Percentiles rank a stretch among this genome's conserved stretches.
Conservation (phyloP, 75 land plant species). For the Isoetes taiwanensis region DNA sequence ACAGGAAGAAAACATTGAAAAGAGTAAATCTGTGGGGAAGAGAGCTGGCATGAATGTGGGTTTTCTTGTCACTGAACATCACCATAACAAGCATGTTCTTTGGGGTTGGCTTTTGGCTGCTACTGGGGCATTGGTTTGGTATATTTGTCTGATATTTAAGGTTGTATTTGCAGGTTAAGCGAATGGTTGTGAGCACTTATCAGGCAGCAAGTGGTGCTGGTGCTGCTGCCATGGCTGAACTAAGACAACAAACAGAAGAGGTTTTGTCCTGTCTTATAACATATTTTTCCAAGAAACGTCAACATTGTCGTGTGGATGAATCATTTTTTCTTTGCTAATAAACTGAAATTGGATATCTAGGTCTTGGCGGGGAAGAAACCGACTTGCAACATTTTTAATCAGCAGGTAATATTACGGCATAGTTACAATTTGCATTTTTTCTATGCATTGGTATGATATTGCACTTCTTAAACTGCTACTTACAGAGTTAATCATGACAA, state of each 20-base stretch:
- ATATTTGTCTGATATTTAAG: too few species aligned
- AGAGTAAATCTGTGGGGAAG: too few species aligned
- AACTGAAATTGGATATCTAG: conserved; percentile 17
- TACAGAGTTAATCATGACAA: neutral
- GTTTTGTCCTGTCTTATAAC: conserved; percentile 13
- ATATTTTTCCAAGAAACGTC: neutral
- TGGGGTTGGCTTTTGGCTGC: too few species aligned
- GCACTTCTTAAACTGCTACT: neutral
- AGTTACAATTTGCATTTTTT: neutral
- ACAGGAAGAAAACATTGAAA: too few species aligned
- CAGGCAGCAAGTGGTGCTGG: conserved; percentile 99
- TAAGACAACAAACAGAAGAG: conserved; percentile 87
- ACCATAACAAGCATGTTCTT: too few species aligned
- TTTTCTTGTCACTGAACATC: too few species aligned
- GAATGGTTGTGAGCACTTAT: conserved; percentile 98
- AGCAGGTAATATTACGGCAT: conserved; percentile 37
- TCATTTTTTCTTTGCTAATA: neutral
- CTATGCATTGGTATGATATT: neutral
- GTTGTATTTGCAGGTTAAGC: conserved; percentile 30
- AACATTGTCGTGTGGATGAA: neutral
- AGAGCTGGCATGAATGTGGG: too few species aligned
- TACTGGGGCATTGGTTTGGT: too few species aligned
- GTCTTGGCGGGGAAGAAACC: conserved; percentile 85
- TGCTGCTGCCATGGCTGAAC: conserved; percentile 98
- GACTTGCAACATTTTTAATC: conserved; percentile 84